Base-by-base conservation (phyloP, 352 stramenopile species). In the Halophytophthora batemanensis region DNA sequence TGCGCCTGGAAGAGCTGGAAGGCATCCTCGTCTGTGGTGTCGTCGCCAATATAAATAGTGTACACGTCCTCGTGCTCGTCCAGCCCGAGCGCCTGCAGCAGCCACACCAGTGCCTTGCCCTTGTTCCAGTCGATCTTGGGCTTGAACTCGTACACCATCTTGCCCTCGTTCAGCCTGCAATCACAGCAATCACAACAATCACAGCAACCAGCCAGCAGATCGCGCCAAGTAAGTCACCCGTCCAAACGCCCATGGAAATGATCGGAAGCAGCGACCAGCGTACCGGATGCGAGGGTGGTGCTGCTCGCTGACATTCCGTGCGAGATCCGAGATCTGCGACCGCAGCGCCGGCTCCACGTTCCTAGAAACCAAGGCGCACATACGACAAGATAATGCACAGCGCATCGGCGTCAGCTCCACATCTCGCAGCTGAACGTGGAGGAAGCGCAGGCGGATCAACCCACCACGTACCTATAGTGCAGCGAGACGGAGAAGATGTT, bases 41-140 rank as follows among this genome's bases (percentile, higher is more conserved):
- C 87, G 56, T 96, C 87, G 18, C 87, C 87, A 41, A 96, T 96
- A 75, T 96, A 96, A 68, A 96, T 96, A 54, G 86, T 94, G 57
- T 88, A 96, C 12, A 95, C 77, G 11, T 91, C 69, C 25, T 91
- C 76, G 28, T 71, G 56, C 45, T 86, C 57, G 51, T 91, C 82
- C 21, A 93, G 57, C 1, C 71, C 77, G 10, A 95, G 69, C 28
- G 76, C 69, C 42, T 93, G 59, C 50, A 96, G 61, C 36, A 96
- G 65, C 87, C 86, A 96, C 25, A 93, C 49, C 28, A 96, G 71
- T 43, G 84, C 86, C 57, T 95, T 95, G 55, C 87, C 87, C 63
- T 96, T 96, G 77, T 96, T 87, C 87, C 87, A 96, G 45, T 93
- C 77, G 21, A 96, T 90, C 61, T 95, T 92, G 7, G 87, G 87